These are phyloP conservation scores for Scutellaria barbata DNA, from an alignment of 257 asterid genomes.

Conservation along the genomic window DNA sequence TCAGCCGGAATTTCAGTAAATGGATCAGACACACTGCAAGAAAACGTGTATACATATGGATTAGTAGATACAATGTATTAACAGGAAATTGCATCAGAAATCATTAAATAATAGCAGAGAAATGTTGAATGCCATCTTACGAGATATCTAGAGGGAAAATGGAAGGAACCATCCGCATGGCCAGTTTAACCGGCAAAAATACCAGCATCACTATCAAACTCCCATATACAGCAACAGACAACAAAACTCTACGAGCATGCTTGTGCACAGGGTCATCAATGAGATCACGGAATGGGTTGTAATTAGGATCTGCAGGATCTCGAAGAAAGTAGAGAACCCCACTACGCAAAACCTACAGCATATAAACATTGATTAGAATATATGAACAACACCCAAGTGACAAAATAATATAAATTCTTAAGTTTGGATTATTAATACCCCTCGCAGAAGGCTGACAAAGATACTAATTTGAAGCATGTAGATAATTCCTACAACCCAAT, in stretches of 20 bases:
- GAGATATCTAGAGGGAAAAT: slow-evolving; percentile 95
- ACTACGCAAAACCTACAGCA: slow-evolving; percentile 79
- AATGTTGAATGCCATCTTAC: slow-evolving; percentile 56
- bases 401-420: background rate
- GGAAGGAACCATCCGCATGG: slow-evolving; percentile 87
- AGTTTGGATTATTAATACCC: slow-evolving; percentile 55
- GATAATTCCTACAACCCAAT: slow-evolving; percentile 97
- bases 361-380: slow-evolving; percentile 27
- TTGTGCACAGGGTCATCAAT: slow-evolving; percentile 99
- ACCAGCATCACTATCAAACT: slow-evolving; percentile 98
- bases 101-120: background rate
- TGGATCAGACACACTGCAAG: slow-evolving; percentile 91
- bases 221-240: slow-evolving; percentile 94
- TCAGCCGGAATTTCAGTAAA: slow-evolving; percentile 98
- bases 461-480: slow-evolving; percentile 98
- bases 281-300: slow-evolving; percentile 97
- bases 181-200: slow-evolving; percentile 93
- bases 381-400: background rate
- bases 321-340: slow-evolving; percentile 98
- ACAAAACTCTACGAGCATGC: slow-evolving; percentile 97
- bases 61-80: slow-evolving; percentile 21
- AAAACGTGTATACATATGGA: slow-evolving; percentile 16
- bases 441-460: slow-evolving; percentile 99
- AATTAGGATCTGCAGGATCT: slow-evolving; percentile 99
- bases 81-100: slow-evolving; percentile 7